These are phyloP conservation scores for Lentinula sp. DNA, from an alignment of 768 basidiomycete genomes.

Conservation along the genomic window DNA sequence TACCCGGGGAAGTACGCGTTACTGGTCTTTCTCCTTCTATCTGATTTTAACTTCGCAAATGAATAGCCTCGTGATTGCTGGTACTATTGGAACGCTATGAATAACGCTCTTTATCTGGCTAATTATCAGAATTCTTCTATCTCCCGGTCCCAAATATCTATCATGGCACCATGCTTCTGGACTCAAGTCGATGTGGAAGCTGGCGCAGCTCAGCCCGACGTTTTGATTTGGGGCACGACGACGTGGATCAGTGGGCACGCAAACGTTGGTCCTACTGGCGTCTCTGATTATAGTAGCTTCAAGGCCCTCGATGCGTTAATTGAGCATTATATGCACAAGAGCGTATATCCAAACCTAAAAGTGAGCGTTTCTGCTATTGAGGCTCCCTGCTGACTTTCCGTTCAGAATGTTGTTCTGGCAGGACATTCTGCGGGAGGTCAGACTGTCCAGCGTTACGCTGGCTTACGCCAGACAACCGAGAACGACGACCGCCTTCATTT, in stretches of 20 bases:
- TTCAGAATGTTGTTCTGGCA: slow-evolving; percentile 4
- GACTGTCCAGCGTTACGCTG: slow-evolving; percentile 7
- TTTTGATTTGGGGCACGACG: slow-evolving; percentile 4
- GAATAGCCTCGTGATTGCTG: slow-evolving; percentile 8
- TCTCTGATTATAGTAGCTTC: slow-evolving; percentile 1
- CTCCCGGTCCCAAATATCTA: slow-evolving; percentile 1
- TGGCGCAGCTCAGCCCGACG: neutral
- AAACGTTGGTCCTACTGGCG: slow-evolving; percentile 3
- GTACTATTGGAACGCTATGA: slow-evolving; percentile 8
- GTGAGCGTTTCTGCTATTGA: neutral
- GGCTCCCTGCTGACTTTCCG: neutral
- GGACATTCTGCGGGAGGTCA: slow-evolving; percentile 9
- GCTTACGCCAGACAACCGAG: neutral
- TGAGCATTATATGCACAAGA: slow-evolving; percentile 5
- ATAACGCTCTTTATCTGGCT: slow-evolving; percentile 5
- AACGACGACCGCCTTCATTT: slow-evolving; percentile 8
- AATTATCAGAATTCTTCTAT: neutral
- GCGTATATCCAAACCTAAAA: neutral
- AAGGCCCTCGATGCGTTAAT: slow-evolving; percentile 6
- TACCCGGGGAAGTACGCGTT: slow-evolving; percentile 5
- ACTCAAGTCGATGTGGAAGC: slow-evolving; percentile 4
- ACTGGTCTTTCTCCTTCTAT: neutral
- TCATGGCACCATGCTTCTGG: slow-evolving; percentile 9
- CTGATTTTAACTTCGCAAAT: neutral
- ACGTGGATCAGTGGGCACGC: slow-evolving; percentile 7